phyloP scores from a whole-genome alignment of 306 rosid genomes.

The Cucumis cinereus region DNA sequence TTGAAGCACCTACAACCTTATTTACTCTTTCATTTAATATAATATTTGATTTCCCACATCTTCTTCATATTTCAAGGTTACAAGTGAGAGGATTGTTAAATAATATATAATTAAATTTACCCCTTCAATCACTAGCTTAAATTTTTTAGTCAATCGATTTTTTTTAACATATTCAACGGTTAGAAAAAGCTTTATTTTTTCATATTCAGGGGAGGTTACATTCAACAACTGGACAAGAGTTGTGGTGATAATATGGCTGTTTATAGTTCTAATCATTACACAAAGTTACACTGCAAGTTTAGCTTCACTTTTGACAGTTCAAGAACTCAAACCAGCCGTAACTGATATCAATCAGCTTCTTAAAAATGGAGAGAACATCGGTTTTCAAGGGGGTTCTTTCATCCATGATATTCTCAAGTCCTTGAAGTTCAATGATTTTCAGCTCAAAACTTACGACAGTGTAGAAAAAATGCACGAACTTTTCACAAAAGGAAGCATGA shows the following conservation, averaged over 20 bases:
- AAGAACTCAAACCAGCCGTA: conserved; percentile 30
- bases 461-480: conserved; percentile 25
- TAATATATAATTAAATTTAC: no score
- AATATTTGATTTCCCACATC: no score
- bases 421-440: conserved; percentile 21
- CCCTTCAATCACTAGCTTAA: no score
- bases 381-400: conserved; percentile 30
- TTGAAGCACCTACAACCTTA: no score
- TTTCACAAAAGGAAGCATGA: conserved; percentile 27
- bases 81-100: no score
- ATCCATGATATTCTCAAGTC: conserved; percentile 18
- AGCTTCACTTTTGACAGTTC: conserved; percentile 47
- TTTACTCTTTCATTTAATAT: no score
- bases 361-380: conserved; percentile 29
- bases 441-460: conserved; percentile 19
- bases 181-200: no score
- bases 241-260: conserved; percentile 47
- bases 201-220: conserved; percentile 32
- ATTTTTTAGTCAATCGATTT: no score
- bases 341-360: conserved; percentile 27
- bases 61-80: no score
- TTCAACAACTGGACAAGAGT: conserved; percentile 38
- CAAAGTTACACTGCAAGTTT: conserved; percentile 69
- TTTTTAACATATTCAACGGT: no score
- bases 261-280: conserved; percentile 43